These are phyloP conservation scores for Citeromyces hawaiiensis DNA, from an alignment of 1,139 yeast genomes.

Conservation along the genomic window DNA sequence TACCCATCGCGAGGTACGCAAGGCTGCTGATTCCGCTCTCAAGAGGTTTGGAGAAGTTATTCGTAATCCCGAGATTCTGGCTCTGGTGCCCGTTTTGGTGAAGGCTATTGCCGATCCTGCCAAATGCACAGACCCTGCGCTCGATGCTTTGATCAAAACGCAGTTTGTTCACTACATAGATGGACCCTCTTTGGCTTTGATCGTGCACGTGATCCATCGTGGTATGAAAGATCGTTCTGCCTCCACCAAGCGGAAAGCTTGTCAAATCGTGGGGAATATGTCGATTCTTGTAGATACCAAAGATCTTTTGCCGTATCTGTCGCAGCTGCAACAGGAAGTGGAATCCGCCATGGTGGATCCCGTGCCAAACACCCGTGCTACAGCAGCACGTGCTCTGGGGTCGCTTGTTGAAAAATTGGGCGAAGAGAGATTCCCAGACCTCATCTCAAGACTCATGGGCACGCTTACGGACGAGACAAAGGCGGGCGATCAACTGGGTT, in stretches of 20 bases:
- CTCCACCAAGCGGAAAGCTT: slow-evolving; percentile 80
- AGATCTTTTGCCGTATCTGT: slow-evolving; percentile 77
- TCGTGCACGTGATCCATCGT: slow-evolving; percentile 87
- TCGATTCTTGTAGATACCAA: slow-evolving; percentile 84
- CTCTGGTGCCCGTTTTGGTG: slow-evolving; percentile 75
- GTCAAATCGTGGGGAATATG: slow-evolving; percentile 98
- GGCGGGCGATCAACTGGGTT: slow-evolving; percentile 89
- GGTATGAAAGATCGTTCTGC: slow-evolving; percentile 95
- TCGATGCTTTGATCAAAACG: slow-evolving; percentile 76
- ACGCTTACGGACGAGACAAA: slow-evolving; percentile 72
- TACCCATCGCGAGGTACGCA: slow-evolving; percentile 91
- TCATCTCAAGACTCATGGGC: slow-evolving; percentile 68
- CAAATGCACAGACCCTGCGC: slow-evolving; percentile 72
- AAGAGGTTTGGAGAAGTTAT: slow-evolving; percentile 94
- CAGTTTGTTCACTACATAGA: slow-evolving; percentile 96
- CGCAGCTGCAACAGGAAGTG: slow-evolving; percentile 64
- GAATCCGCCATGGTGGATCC: slow-evolving; percentile 98
- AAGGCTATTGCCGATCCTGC: slow-evolving; percentile 96
- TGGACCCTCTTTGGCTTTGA: slow-evolving; percentile 92
- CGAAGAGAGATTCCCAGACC: slow-evolving; percentile 88
- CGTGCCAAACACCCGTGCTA: slow-evolving; percentile 92
- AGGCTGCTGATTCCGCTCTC: slow-evolving; percentile 83
- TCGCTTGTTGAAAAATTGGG: slow-evolving; percentile 93
- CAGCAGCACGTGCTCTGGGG: slow-evolving; percentile 96
- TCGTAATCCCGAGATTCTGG: slow-evolving; percentile 92